Base-by-base conservation (phyloP, 305 asterid genomes). In the Fraxinus nigra region DNA sequence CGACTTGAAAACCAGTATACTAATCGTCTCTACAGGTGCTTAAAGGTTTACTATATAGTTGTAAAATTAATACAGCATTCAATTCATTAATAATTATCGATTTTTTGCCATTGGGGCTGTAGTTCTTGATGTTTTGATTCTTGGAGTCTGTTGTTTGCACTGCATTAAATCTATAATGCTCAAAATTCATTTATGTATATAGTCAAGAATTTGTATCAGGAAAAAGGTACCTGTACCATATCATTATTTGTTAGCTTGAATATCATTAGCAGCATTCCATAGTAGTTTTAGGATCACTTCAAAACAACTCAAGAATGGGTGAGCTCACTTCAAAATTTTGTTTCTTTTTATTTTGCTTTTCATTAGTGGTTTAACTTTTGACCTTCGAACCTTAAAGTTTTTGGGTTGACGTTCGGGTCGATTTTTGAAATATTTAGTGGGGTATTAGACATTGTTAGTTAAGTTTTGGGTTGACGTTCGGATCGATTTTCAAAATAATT, bases 61-160 rank as follows among this genome's bases (percentile, higher is more conserved):
- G 84, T 77, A 73, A 81, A 80, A 75, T 74, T 78, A 78, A 73
- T 65, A 77, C 79, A 85, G 86, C 83, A 83, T 72, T 80, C 80
- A 37, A 72, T 75, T 40, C 38, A 20, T 34, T 20, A 72, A 32
- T 81, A 43, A 61, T 32, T 76, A 28, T 77, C 69, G 33, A 8
- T 22, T 77, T 77, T 72, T 81, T 84, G 77, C 63, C 79, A 20
- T 34, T 51, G 18, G 78, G 46, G 30, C 32, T 75, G 63, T 43
- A 72, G 72, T 84, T 61, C 34, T 35, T 65, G 26, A 40, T 63
- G 33, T 80, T 5, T 61, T 77, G 72, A 63, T 35, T 67, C 76
- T 56, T 56, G 28, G 2, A 56, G 10, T 56, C 9, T 18, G 67
- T 56, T 56, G 26, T 56, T 56, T 56, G 69, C 72, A 65, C 35